Evolutionary conservation across 352 stramenopile genomes (phyloP).

Genomic region (Elongisporangium undulatum): DNA sequence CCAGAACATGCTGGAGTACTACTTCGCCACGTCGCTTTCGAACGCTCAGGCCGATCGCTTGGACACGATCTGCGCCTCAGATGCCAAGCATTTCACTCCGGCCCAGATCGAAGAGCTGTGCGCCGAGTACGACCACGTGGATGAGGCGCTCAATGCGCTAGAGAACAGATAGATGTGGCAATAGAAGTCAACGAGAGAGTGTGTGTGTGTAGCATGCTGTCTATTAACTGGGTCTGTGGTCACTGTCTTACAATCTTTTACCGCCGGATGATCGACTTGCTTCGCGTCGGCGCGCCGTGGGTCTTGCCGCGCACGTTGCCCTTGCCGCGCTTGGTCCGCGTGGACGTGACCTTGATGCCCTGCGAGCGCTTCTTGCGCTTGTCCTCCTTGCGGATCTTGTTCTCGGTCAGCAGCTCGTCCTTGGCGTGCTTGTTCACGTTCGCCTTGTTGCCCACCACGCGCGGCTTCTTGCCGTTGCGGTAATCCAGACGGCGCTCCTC

Average conservation of each 20-base stretch:
- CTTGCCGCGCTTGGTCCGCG: slow-evolving; percentile 51
- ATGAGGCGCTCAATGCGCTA: slow-evolving; percentile 27
- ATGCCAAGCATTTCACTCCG: slow-evolving; percentile 12
- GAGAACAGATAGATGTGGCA: background rate
- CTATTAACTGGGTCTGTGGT: background rate
- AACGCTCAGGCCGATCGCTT: background rate
- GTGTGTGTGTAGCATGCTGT: background rate
- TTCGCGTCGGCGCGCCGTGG: slow-evolving; percentile 74
- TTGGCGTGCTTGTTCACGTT: slow-evolving; percentile 78
- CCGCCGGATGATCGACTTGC: slow-evolving; percentile 75
- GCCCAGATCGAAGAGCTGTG: slow-evolving; percentile 43
- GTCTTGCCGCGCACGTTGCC: slow-evolving; percentile 78
- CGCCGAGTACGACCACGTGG: slow-evolving; percentile 28
- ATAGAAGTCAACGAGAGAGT: background rate
- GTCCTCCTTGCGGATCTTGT: slow-evolving; percentile 84
- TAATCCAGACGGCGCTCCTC: slow-evolving; percentile 62
- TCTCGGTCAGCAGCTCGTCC: slow-evolving; percentile 70
- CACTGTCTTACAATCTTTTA: slow-evolving; percentile 9
- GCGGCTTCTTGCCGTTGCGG: slow-evolving; percentile 74
- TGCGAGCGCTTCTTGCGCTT: slow-evolving; percentile 79
- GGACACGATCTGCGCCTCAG: background rate
- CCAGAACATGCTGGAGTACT: too few relatives aligned
- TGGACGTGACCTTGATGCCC: slow-evolving; percentile 55
- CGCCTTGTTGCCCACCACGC: slow-evolving; percentile 27
- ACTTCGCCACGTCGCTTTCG: background rate